These are phyloP conservation scores for Pyrenochaeta sp. DNA, from an alignment of 2,329 filamentous ascomycete species.

Conservation along the genomic window DNA sequence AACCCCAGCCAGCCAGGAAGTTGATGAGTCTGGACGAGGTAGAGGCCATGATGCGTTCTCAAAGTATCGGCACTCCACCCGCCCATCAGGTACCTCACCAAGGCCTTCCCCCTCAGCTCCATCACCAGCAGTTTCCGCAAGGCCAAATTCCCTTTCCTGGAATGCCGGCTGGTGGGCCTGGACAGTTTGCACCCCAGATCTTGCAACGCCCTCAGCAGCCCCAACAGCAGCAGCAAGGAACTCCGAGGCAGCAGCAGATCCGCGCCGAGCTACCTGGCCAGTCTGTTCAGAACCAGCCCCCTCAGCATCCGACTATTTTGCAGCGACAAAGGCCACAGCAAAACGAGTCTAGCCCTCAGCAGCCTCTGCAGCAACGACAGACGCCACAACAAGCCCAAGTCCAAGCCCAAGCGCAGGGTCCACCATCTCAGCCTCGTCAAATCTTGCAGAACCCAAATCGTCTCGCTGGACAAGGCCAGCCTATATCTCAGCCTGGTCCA, in stretches of 20 bases:
- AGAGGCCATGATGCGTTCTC: conserved; percentile 86
- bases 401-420: conserved; percentile 52
- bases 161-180: conserved; percentile 50
- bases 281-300: conserved; percentile 33
- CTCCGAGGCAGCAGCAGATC: conserved; percentile 52
- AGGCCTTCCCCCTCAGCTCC: conserved; percentile 26
- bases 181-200: conserved; percentile 58
- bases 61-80: conserved; percentile 58
- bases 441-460: conserved; percentile 82
- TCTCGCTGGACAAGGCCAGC: conserved; percentile 55
- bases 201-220: conserved; percentile 55
- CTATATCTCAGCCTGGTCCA: conserved; percentile 38
- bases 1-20: conserved; percentile 62
- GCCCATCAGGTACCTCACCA: conserved; percentile 37
- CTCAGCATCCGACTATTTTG: conserved; percentile 44
- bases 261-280: conserved; percentile 55
- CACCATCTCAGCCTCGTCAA: conserved; percentile 66
- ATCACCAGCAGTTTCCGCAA: conserved; percentile 36
- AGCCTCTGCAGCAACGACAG: conserved; percentile 34
- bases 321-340: conserved; percentile 42
- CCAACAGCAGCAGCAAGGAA: conserved; percentile 48
- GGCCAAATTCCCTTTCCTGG: conserved; percentile 40
- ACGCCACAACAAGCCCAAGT: conserved; percentile 45
- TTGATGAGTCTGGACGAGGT: conserved; percentile 97
- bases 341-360: conserved; percentile 29